Conservation (phyloP, 179 eudicot genomes). For the Drosera spatulata region DNA sequence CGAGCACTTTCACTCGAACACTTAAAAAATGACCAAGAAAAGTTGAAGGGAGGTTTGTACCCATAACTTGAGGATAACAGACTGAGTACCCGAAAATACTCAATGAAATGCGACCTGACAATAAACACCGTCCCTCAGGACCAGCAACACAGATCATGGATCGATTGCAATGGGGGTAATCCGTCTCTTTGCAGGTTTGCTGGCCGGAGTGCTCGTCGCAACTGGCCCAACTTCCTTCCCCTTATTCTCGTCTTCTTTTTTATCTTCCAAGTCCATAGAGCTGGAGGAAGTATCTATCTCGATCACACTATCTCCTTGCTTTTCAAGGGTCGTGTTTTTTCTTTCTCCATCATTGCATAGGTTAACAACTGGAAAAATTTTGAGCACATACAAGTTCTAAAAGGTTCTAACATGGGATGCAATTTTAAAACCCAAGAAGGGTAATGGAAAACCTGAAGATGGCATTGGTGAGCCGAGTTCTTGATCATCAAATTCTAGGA, state of each 20-base stretch:
- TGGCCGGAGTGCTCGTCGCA: conserved; percentile 14
- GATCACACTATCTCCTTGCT: conserved; percentile 16
- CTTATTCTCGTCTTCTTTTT: conserved; percentile 11
- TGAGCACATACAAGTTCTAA: background rate
- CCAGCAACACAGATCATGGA: conserved; percentile 2
- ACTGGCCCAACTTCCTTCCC: conserved; percentile 23
- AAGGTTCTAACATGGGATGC: background rate
- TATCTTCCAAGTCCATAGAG: conserved; percentile 13
- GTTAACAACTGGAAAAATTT: conserved; percentile 22
- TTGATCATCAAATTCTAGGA: conserved; percentile 74
- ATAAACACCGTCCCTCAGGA: too few species aligned
- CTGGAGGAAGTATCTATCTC: conserved; percentile 18
- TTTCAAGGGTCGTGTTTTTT: conserved; percentile 10
- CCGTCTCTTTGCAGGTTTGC: conserved; percentile 77
- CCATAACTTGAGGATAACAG: too few species aligned
- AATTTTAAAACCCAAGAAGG: background rate
- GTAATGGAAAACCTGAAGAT: conserved; percentile 39
- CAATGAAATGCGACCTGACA: too few species aligned
- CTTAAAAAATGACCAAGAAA: too few species aligned
- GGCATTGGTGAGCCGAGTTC: conserved; percentile 67
- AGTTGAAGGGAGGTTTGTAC: too few species aligned
- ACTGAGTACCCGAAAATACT: too few species aligned
- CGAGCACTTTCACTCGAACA: too few species aligned
- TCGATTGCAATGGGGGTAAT: conserved; percentile 89
- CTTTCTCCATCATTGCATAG: conserved; percentile 11